Evolutionary conservation across 768 basidiomycete species (phyloP).

Genomic region (Rhizopogon sp.): DNA sequence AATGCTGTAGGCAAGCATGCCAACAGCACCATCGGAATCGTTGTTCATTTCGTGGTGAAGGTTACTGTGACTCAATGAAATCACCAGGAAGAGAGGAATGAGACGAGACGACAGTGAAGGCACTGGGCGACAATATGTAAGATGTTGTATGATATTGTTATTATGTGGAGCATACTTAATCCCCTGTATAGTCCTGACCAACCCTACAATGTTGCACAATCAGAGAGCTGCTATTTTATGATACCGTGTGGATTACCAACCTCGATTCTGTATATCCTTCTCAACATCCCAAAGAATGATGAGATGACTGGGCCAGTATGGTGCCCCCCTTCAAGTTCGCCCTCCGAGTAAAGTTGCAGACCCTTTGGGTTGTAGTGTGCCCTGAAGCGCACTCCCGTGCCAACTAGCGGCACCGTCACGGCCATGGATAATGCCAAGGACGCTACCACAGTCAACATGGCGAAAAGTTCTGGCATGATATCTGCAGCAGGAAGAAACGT

Average conservation of each 20-base stretch:
- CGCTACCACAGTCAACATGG: conserved; percentile 36
- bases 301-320: conserved; percentile 73
- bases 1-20: conserved; percentile 59
- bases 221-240: not conserved
- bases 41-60: conserved; percentile 62
- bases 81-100: conserved; percentile 45
- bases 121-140: conserved; percentile 33
- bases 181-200: conserved; percentile 79
- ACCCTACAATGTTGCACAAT: conserved; percentile 36
- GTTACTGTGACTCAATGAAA: conserved; percentile 51
- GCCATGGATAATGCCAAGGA: conserved; percentile 49
- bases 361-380: conserved; percentile 86
- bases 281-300: conserved; percentile 71
- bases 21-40: conserved; percentile 55
- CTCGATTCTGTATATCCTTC: conserved; percentile 68
- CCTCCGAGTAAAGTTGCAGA: conserved; percentile 74
- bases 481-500: not conserved
- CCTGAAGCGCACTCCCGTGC: conserved; percentile 69
- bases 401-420: conserved; percentile 57
- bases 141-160: conserved; percentile 33
- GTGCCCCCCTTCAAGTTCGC: conserved; percentile 42
- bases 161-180: conserved; percentile 38
- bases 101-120: conserved; percentile 28
- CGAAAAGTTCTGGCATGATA: conserved; percentile 30
- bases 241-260: conserved; percentile 28